Evolutionary conservation across 805 yeast species (phyloP), one percentile per base, ranked within the genome.

Genomic region (Pachysolen tannophilus): DNA sequence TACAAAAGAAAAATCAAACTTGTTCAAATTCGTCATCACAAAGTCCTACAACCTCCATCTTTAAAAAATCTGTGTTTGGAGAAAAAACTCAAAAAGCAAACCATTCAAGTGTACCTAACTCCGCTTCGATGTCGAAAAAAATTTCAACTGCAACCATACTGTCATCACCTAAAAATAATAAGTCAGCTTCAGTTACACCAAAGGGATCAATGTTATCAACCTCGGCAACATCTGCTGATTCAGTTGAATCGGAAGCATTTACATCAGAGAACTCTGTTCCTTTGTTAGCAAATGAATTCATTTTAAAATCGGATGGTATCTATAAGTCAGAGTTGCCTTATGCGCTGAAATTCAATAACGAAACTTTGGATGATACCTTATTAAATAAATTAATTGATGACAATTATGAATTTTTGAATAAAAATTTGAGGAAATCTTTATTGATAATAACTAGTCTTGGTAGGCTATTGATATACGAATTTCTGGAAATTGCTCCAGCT

Each of bases 391-490:
- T 58, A 24, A 56, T 54, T n/a, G 46, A 46, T 10, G 54, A 50
- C 20, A 53, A 56, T 36, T 52, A 51, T 15, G 47, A 50, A 26
- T 45, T 41, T 9, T 43, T 60, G 20, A 50, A 47, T 19, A 45
- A 54, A 23, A 55, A 52, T 38, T 27, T 57, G 26, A 57, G 54
- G 34, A 45, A 58, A 6, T 57, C 63, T 39, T 46, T 60, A 29
- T 39, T 60, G 34, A 48, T 59, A 2, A 57, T 60, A 32, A 60
- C 65, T 1, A 53, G 58, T 13, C 40, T 46, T 45, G 65, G 63
- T 3, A 43, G 65, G 19, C 28, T 60, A 14, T 43, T 60, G 28
- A 53, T 60, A 9, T 60, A 52, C 42, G 63, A 60, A 34, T 41
- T 56, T 9, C 48, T 31, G 4, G 35, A 30, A 25, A 28, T 26